Conservation (phyloP, 2,329 filamentous ascomycete species). For the Hymenoscyphus fraxineus region DNA sequence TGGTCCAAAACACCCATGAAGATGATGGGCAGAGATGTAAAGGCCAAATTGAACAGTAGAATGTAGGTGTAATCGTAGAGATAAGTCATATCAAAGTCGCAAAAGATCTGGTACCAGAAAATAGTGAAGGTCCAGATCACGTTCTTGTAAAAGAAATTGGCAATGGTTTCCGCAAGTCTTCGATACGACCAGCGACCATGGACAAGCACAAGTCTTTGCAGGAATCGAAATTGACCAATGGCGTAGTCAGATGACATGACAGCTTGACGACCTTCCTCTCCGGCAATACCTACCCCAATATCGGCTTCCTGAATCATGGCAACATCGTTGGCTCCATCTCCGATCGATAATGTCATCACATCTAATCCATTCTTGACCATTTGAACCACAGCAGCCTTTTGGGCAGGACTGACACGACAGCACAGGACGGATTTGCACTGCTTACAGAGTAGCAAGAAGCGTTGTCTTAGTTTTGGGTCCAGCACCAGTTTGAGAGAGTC, state of each 20-base stretch:
- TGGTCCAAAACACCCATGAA: constrained; percentile 97
- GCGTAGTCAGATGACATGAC: constrained; percentile 97
- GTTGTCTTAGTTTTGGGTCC: constrained; percentile 77
- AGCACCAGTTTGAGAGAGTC: constrained; percentile 88
- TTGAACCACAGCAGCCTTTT: constrained; percentile 93
- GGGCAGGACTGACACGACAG: constrained; percentile 92
- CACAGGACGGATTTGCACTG: constrained; percentile 95
- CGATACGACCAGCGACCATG: constrained; percentile 97
- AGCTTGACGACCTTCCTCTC: constrained; percentile 86
- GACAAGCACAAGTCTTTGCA: constrained; percentile 80
- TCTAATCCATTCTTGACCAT: constrained; percentile 95
- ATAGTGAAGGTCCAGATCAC: constrained; percentile 95
- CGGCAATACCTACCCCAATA: constrained; percentile 93
- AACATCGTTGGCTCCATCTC: constrained; percentile 92
- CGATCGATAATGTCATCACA: constrained; percentile 92
- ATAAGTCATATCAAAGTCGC: constrained; percentile 94
- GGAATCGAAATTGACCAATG: constrained; percentile 88
- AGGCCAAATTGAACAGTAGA: constrained; percentile 91
- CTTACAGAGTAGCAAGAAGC: constrained; percentile 93
- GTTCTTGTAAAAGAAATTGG: constrained; percentile 99
- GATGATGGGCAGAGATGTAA: constrained; percentile 91
- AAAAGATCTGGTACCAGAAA: constrained; percentile 97
- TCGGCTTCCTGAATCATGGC: constrained; percentile 98
- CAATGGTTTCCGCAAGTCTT: constrained; percentile 84
- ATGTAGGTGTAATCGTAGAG: constrained; percentile 98